Base-by-base conservation (phyloP, 2,329 filamentous ascomycete species). In the Blastomyces emzantsi region DNA sequence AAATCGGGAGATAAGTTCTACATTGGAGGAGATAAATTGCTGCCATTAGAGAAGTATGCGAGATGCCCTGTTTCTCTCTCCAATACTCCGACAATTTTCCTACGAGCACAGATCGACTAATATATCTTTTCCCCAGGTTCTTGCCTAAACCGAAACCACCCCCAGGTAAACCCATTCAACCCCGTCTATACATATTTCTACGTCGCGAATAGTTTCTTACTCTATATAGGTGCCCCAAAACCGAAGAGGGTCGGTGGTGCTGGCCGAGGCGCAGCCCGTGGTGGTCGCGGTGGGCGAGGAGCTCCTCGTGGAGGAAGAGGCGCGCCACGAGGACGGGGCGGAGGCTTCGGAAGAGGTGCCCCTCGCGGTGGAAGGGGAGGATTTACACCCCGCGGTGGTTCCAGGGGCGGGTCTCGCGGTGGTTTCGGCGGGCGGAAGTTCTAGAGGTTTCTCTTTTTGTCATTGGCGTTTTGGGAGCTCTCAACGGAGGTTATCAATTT, bases 1-100 rank as follows among this genome's bases (percentile, higher is more conserved):
- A 96, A 97, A 82, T 80, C 87, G 67, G 94, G 94, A 75, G 94
- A 97, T 83, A 96, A 95, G 81, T 95, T 99, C 80, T 99, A 87
- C 82, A 96, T 97, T 74, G 90, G 88, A 71, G 85, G 87, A 73
- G 94, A 97, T 81, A 99, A 97, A 83, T 86, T 97, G 61, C 83
- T 99, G 66, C 93, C 94, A 55, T 81, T 97, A 71, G 94, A 99
- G 78, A 92, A 89, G 83, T 85, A 77, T 63, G 75, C 65, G 57
- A 22, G 61, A 69, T 59, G 33, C 59, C 36, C 39, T n/a, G 55
- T 43, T 17, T 19, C 41, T 36, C 33, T 36, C 9, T 3, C 19
- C 43, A 30, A 22, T 28, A 22, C 28, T 49, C 19, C 58, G 52
- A 39, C 39, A 36, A 43, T 65, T 55, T 19, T 60, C 54, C 36